Base-by-base conservation (phyloP, 345 rosid species). In the Draba incana region DNA sequence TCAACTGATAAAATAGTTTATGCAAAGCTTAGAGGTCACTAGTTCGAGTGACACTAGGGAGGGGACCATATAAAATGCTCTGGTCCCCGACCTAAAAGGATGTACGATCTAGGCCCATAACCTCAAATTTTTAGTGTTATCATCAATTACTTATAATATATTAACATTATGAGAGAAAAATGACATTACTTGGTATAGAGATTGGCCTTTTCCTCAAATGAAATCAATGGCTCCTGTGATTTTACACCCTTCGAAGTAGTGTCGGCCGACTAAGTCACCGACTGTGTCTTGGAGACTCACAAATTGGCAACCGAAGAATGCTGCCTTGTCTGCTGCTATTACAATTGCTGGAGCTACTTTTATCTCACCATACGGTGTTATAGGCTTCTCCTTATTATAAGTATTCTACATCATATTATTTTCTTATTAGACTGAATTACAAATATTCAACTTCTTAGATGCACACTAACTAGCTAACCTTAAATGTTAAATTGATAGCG, bases 171-270 rank as follows among this genome's bases (percentile, higher is more conserved):
- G 57, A 33, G 20, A 8, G 16, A 12, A 24, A 50, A 49, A 14
- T 14, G 42, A 30, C 14, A 28, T 23, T 57, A 83, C 87, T 78
- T 75, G 33, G 46, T 75, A 81, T 6, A 62, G 16, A 6, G 85
- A 81, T 46, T 75, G 83, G 54, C 71, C 85, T 6, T 14, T 10
- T 4, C 83, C 85, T 80, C 75, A 84, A 0, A 84, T 81, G 74
- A 81, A 81, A 51, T 84, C 85, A 0, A 76, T 5, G 0, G 58
- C 67, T 38, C 85, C 87, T 69, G 70, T 48, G 27, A 84, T 70
- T 42, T 72, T 10, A 45, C 85, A 84, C 4, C 16, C n/a, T 6
- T 45, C 0, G 62, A 72, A 84, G 25, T 62, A 84, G 54, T 81
- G 83, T 9, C 77, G 83, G 12, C 82, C 84, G 2, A 0, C 0